A percentile compares a stretch with the other conserved stretches of the same genome.
phyloP scores from a whole-genome alignment of 108 stramenopile species.

The Fragilariopsis cylindrus region DNA sequence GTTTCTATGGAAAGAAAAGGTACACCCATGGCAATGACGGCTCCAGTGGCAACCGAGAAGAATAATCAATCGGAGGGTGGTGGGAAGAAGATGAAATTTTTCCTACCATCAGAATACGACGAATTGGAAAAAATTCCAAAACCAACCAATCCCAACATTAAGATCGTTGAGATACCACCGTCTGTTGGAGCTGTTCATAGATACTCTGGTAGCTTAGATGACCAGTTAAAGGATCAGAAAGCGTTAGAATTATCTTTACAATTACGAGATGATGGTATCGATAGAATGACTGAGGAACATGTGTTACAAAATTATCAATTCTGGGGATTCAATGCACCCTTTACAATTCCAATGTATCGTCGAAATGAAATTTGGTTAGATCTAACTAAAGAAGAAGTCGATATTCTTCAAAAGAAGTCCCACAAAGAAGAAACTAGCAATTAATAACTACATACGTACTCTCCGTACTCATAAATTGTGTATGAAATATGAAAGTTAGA shows the following conservation, averaged over 20 bases:
- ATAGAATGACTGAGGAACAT: slow-evolving; percentile 52
- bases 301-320: slow-evolving; percentile 58
- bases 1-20: slow-evolving; percentile 51
- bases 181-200: slow-evolving; percentile 73
- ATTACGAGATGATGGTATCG: slow-evolving; percentile 59
- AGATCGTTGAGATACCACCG: slow-evolving; percentile 62
- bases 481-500: background rate
- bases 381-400: slow-evolving; percentile 60
- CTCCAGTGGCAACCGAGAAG: slow-evolving; percentile 63
- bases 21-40: slow-evolving; percentile 72
- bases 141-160: slow-evolving; percentile 72
- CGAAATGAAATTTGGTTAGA: slow-evolving; percentile 89
- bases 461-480: background rate
- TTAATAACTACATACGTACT: background rate
- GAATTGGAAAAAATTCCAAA: slow-evolving; percentile 73
- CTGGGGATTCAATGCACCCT: slow-evolving; percentile 90
- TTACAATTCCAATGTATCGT: slow-evolving; percentile 78
- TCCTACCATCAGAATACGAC: slow-evolving; percentile 80
- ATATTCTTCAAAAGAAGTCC: slow-evolving; percentile 45
- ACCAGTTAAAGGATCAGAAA: slow-evolving; percentile 32
- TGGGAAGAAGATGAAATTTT: slow-evolving; percentile 76
- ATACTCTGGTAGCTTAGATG: slow-evolving; percentile 57
- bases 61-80: slow-evolving; percentile 11
- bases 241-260: slow-evolving; percentile 52
- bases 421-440: background rate